phyloP scores from a whole-genome alignment of 2,329 filamentous ascomycete species.

The Didymellaceae sp. region DNA sequence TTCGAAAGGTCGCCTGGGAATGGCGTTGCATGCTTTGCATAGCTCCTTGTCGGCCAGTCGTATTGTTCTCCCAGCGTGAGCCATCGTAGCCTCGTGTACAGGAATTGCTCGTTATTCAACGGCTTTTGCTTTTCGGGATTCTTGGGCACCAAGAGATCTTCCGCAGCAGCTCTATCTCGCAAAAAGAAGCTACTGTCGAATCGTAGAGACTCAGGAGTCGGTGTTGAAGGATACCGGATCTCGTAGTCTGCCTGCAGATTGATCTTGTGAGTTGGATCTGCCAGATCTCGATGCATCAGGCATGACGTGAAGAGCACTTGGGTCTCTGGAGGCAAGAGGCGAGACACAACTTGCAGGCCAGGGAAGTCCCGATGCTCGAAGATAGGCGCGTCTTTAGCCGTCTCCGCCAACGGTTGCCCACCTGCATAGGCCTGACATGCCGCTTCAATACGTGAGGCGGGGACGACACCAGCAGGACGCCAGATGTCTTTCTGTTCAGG shows the following conservation, averaged over 20 bases:
- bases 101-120: constrained; percentile 72
- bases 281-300: constrained; percentile 79
- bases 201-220: constrained; percentile 42
- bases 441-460: constrained; percentile 36
- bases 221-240: constrained; percentile 63
- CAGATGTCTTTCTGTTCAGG: constrained; percentile 42
- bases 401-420: constrained; percentile 28
- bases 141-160: constrained; percentile 61
- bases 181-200: constrained; percentile 44
- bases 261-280: constrained; percentile 76
- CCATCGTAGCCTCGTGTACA: constrained; percentile 88
- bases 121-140: constrained; percentile 74
- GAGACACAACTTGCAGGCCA: constrained; percentile 76
- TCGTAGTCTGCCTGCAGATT: constrained; percentile 85
- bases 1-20: constrained; percentile 78
- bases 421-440: constrained; percentile 43
- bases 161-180: constrained; percentile 35
- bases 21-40: constrained; percentile 71
- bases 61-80: constrained; percentile 94
- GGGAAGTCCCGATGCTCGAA: constrained; percentile 49
- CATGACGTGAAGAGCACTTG: constrained; percentile 75
- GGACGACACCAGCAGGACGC: constrained; percentile 35
- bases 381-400: constrained; percentile 36
- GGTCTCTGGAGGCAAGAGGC: constrained; percentile 72
- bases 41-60: constrained; percentile 90